A percentile compares a stretch with the other conserved stretches of the same genome.
These are phyloP conservation scores for Asterella californica DNA, from an alignment of 225 moss, liverwort and hornwort species.

Conservation along the genomic window DNA sequence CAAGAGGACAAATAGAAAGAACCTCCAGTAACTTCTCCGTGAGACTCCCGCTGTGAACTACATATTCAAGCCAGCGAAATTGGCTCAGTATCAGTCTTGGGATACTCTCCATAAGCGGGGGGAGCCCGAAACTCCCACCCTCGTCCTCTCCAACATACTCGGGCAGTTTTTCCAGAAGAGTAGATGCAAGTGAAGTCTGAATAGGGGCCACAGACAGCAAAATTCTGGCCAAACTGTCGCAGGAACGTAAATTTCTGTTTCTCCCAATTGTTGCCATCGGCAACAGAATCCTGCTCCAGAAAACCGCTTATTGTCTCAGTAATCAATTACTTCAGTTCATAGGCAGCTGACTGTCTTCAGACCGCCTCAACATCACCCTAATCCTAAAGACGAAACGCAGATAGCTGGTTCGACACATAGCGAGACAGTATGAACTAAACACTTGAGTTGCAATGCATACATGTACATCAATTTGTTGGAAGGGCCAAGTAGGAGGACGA, in stretches of 20 bases:
- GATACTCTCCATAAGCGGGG: constrained; percentile 76
- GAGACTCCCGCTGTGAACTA: constrained; percentile 71
- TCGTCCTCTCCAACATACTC: constrained; percentile 65
- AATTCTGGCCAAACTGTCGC: constrained; percentile 60
- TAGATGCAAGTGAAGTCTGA: constrained; percentile 60
- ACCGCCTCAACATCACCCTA: too few species aligned
- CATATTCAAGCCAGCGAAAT: constrained; percentile 84
- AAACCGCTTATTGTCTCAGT: not conserved
- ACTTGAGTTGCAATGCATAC: not conserved
- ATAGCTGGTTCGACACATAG: not conserved
- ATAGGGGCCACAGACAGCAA: constrained; percentile 63
- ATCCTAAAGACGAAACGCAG: not conserved
- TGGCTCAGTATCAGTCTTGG: constrained; percentile 87
- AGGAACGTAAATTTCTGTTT: constrained; percentile 43
- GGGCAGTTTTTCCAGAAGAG: constrained; percentile 76
- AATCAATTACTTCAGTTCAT: not conserved
- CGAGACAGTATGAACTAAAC: not conserved
- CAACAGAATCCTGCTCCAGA: constrained; percentile 52
- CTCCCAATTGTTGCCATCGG: constrained; percentile 48
- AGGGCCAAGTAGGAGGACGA: not conserved
- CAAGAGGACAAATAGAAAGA: constrained; percentile 74
- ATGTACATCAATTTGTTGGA: not conserved
- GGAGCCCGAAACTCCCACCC: constrained; percentile 42
- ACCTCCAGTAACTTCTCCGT: constrained; percentile 77
- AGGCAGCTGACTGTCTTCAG: not conserved